Percentiles rank a stretch among this genome's conserved stretches.
Evolutionary conservation across 2,329 filamentous ascomycete genomes (phyloP).

Genomic region (Triangularia verruculosa): DNA sequence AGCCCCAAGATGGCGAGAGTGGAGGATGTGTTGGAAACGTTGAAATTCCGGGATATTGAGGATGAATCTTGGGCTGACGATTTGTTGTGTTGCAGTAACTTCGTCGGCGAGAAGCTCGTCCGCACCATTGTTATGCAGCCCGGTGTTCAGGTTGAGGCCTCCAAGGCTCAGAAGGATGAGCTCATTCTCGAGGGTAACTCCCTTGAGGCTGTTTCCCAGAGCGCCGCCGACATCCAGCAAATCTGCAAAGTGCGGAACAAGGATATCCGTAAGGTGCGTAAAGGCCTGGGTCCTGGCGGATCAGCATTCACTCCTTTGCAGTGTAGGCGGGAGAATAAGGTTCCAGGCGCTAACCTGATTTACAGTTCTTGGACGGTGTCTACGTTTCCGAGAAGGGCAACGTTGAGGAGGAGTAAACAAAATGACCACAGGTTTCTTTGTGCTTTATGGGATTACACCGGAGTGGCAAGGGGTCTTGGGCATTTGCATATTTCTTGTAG

Average conservation of each 20-base stretch:
- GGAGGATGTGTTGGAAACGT: constrained; percentile 13
- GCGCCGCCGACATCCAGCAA: constrained; percentile 98
- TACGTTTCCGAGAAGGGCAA: constrained; percentile 99
- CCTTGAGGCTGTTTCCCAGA: constrained; percentile 95
- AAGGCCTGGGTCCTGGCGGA: neutral
- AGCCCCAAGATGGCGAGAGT: neutral
- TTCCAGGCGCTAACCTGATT: constrained; percentile 17
- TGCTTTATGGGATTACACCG: constrained; percentile 58
- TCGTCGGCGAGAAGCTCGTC: constrained; percentile 99
- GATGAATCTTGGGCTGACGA: constrained; percentile 31
- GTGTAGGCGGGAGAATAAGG: neutral
- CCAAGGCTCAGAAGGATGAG: constrained; percentile 96
- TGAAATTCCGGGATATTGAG: neutral
- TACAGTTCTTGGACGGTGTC: constrained; percentile 97
- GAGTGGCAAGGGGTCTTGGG: constrained; percentile 60
- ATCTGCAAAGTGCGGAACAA: constrained; percentile 99
- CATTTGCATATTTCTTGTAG: constrained; percentile 58
- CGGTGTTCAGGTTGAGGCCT: constrained; percentile 87
- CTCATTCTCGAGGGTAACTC: constrained; percentile 90
- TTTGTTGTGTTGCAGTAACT: constrained; percentile 64
- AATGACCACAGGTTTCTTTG: constrained; percentile 36
- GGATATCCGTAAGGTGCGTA: constrained; percentile 96
- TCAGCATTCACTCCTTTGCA: neutral
- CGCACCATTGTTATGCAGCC: constrained; percentile 84
- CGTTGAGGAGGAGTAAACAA: constrained; percentile 68